These are phyloP conservation scores for Hypholoma sublateritium DNA, from an alignment of 768 basidiomycete genomes.

Conservation along the genomic window DNA sequence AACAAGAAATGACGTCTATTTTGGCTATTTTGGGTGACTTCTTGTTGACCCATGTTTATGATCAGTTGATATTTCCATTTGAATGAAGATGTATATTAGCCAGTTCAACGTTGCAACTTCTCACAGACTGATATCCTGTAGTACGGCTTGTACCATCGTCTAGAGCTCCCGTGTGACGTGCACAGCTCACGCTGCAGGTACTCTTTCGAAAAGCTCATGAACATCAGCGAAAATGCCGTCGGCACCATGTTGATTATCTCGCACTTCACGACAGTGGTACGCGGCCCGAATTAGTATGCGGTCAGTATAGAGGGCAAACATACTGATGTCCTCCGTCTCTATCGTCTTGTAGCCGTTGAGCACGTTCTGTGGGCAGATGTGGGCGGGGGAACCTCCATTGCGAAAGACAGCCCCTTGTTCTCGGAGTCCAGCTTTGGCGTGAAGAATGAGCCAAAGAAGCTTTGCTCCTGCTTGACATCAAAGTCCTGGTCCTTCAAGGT, in stretches of 20 bases:
- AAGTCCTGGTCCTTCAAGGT: conserved; percentile 94
- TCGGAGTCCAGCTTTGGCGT: conserved; percentile 55
- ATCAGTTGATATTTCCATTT: too few species aligned
- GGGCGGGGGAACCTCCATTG: conserved; percentile 73
- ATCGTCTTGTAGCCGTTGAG: conserved; percentile 93
- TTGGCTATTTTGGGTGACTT: too few species aligned
- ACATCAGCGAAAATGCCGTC: conserved; percentile 88
- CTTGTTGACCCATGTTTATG: too few species aligned
- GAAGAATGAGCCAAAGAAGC: conserved; percentile 97
- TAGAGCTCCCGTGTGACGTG: too few species aligned
- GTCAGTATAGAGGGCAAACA: conserved; percentile 30
- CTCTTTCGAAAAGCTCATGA: conserved; percentile 93
- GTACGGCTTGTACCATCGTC: too few species aligned
- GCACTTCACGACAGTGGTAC: conserved; percentile 77
- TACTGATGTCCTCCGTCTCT: conserved; percentile 99
- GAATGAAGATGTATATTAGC: too few species aligned
- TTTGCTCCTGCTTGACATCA: conserved; percentile 80
- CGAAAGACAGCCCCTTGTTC: conserved; percentile 59
- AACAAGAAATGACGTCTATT: too few species aligned
- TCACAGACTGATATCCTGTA: too few species aligned
- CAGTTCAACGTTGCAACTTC: too few species aligned
- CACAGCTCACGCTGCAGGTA: conserved; percentile 90
- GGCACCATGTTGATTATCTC: conserved; percentile 99
- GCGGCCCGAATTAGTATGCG: neutral
- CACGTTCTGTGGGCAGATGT: conserved; percentile 88